Conservation (phyloP, 768 basidiomycete species). For the Tulasnella sp. region DNA sequence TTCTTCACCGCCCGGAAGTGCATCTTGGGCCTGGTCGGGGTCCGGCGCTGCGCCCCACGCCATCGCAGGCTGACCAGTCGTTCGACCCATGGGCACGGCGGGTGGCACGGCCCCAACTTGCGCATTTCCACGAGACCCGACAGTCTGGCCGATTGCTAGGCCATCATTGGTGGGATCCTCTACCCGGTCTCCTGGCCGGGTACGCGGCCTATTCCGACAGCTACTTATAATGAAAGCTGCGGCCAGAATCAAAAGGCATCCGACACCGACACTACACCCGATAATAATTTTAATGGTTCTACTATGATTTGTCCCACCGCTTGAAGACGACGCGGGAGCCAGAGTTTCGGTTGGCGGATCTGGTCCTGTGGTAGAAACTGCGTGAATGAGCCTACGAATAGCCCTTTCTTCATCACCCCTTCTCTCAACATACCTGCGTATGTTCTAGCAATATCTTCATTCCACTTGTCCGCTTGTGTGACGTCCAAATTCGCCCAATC, state of each 20-base stretch:
- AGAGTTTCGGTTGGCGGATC: too few relatives aligned
- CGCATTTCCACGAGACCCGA: background rate
- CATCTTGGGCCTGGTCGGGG: background rate
- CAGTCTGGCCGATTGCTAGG: background rate
- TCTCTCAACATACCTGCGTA: background rate
- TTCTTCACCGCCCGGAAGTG: background rate
- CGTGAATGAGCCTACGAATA: background rate
- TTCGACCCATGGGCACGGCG: background rate
- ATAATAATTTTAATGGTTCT: background rate
- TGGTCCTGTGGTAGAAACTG: too few relatives aligned
- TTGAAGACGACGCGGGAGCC: background rate
- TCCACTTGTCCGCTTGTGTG: background rate
- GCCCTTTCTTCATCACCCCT: background rate
- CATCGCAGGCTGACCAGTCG: background rate
- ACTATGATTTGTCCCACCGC: background rate
- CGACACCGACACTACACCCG: background rate
- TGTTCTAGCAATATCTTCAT: background rate
- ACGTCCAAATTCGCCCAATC: background rate
- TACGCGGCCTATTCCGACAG: background rate
- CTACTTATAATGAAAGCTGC: background rate
- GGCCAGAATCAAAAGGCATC: background rate
- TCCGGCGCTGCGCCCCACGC: background rate
- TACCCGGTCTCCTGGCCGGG: background rate
- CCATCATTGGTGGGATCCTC: background rate
- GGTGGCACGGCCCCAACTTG: background rate